phyloP scores from a whole-genome alignment of 768 basidiomycete genomes.

The Amanita brunnescens region DNA sequence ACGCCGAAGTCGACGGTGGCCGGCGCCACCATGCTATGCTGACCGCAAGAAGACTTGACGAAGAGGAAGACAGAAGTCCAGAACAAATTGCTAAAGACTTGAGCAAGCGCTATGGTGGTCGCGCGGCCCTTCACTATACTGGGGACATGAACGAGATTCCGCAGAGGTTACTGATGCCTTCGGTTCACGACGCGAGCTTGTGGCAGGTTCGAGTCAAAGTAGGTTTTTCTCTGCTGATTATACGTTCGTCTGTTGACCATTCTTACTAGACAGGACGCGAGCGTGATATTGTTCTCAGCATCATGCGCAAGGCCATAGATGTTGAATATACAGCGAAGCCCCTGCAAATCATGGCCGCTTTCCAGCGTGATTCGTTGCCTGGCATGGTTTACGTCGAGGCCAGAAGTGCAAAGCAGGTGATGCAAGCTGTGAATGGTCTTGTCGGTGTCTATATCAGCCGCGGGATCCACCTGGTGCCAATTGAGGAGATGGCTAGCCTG shows the following conservation, averaged over 20 bases:
- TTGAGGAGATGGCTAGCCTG: conserved; percentile 96
- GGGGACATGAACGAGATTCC: conserved; percentile 93
- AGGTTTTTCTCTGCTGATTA: conserved; percentile 10
- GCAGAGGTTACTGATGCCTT: conserved; percentile 91
- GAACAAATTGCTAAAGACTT: conserved; percentile 80
- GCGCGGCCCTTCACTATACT: conserved; percentile 65
- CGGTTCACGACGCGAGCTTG: conserved; percentile 88
- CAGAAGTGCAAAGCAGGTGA: conserved; percentile 77
- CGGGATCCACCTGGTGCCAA: conserved; percentile 80
- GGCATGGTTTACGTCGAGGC: conserved; percentile 98
- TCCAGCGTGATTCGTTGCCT: conserved; percentile 90
- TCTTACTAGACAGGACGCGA: conserved; percentile 73
- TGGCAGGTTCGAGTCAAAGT: conserved; percentile 97
- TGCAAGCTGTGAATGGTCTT: conserved; percentile 78
- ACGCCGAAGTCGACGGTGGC: conserved; percentile 60
- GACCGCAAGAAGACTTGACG: conserved; percentile 56
- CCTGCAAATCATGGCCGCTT: conserved; percentile 85
- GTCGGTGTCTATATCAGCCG: conserved; percentile 86
- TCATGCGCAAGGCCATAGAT: conserved; percentile 90
- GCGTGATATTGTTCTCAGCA: conserved; percentile 85
- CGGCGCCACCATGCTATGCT: conserved; percentile 60
- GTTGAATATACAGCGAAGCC: conserved; percentile 71
- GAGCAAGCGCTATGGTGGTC: conserved; percentile 64
- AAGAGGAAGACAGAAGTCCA: conserved; percentile 69
- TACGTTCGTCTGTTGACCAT: background rate